Evolutionary conservation across 495 filamentous ascomycete genomes (phyloP).

Genomic region (Hypoxylon intermedium): DNA sequence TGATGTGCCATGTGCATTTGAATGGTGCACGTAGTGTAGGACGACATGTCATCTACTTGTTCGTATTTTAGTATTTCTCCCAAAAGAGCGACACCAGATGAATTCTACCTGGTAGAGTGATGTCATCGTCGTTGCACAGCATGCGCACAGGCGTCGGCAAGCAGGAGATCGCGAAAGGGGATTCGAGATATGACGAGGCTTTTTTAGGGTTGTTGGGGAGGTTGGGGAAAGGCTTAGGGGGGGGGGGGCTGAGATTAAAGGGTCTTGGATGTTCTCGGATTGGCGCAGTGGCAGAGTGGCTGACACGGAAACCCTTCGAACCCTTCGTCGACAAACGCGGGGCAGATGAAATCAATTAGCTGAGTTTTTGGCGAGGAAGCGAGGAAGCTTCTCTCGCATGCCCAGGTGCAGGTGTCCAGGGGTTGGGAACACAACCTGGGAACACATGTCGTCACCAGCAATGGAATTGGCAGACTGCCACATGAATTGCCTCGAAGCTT

Average conservation of each 20-base stretch:
- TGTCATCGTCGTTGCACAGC: slow-evolving; percentile 33
- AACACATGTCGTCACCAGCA: slow-evolving; percentile 33
- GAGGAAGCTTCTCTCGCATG: background rate
- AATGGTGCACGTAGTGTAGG: no score
- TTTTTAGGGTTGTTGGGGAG: slow-evolving; percentile 1
- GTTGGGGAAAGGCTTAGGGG: background rate
- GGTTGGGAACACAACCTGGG: no score
- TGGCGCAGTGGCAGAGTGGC: slow-evolving; percentile 18
- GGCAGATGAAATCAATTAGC: slow-evolving; percentile 11
- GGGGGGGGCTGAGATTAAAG: slow-evolving; percentile 23
- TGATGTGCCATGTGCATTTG: background rate
- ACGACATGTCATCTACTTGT: background rate
- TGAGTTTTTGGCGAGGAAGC: slow-evolving; percentile 22
- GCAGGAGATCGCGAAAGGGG: slow-evolving; percentile 26
- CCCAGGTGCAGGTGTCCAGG: no score
- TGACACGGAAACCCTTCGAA: slow-evolving; percentile 10
- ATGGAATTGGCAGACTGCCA: slow-evolving; percentile 12
- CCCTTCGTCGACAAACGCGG: slow-evolving; percentile 12
- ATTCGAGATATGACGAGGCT: slow-evolving; percentile 37
- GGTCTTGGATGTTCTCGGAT: slow-evolving; percentile 24
- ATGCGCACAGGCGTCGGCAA: slow-evolving; percentile 22
- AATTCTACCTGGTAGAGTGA: slow-evolving; percentile 14
- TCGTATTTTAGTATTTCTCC: background rate
- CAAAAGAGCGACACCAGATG: background rate
- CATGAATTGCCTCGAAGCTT: slow-evolving; percentile 19